These are phyloP conservation scores for Allomyces javanicus DNA, from an alignment of 192 early-diverging fungal genomes.

Conservation along the genomic window DNA sequence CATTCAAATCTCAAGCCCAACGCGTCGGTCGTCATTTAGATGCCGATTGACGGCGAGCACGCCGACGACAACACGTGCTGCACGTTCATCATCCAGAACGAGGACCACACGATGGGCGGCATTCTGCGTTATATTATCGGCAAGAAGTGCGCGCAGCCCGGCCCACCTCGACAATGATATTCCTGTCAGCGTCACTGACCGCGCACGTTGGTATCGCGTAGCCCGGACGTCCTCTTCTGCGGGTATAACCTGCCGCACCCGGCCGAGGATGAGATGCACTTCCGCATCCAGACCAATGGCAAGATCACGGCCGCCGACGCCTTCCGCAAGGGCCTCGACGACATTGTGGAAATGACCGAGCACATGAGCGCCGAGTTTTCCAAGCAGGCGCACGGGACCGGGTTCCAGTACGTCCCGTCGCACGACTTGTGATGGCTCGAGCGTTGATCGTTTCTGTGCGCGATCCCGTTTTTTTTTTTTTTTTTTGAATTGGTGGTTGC, in stretches of 20 bases:
- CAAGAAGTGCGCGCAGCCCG: slow-evolving; percentile 56
- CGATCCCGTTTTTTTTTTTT: too few relatives aligned
- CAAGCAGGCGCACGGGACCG: too few relatives aligned
- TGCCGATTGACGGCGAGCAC: background rate
- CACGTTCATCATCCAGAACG: background rate
- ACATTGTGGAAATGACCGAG: background rate
- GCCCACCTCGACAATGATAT: too few relatives aligned
- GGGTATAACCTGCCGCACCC: slow-evolving; percentile 96
- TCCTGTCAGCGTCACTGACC: background rate
- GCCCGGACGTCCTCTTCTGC: slow-evolving; percentile 73
- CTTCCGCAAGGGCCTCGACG: background rate
- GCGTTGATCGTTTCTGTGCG: too few relatives aligned
- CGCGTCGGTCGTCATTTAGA: background rate
- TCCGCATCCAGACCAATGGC: slow-evolving; percentile 85
- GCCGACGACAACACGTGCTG: background rate
- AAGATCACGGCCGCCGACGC: slow-evolving; percentile 3
- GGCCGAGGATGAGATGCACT: slow-evolving; percentile 72
- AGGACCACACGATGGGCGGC: slow-evolving; percentile 35
- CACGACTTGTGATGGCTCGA: too few relatives aligned
- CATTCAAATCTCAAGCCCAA: too few relatives aligned
- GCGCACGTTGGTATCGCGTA: slow-evolving; percentile 6
- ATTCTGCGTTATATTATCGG: slow-evolving; percentile 77
- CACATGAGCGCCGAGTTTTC: background rate
- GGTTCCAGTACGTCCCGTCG: too few relatives aligned
- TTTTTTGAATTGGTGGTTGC: too few relatives aligned